These are phyloP conservation scores for Suillus subaureus DNA, from an alignment of 768 basidiomycete species.

Conservation along the genomic window DNA sequence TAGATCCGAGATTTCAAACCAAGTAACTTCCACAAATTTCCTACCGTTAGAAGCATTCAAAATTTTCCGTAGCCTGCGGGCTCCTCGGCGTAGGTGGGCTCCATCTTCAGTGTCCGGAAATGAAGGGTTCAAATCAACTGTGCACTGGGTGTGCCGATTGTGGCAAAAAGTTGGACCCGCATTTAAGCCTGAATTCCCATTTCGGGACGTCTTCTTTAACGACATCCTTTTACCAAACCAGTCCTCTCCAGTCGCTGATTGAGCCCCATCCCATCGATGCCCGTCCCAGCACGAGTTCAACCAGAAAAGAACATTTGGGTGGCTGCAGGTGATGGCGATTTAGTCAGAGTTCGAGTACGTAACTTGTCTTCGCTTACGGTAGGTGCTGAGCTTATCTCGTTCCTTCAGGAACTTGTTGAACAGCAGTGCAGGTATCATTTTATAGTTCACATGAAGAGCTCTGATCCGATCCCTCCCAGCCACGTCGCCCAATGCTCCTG, in stretches of 20 bases:
- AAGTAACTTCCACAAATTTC: neutral
- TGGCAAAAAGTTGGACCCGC: slow-evolving; percentile 17
- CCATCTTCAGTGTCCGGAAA: slow-evolving; percentile 9
- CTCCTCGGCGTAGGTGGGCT: slow-evolving; percentile 1
- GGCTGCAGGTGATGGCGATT: slow-evolving; percentile 88
- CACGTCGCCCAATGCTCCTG: slow-evolving; percentile 71
- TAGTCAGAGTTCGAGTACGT: slow-evolving; percentile 70
- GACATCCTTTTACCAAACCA: slow-evolving; percentile 16
- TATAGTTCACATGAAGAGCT: slow-evolving; percentile 29
- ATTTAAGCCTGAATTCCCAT: slow-evolving; percentile 26
- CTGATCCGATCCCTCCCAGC: slow-evolving; percentile 43
- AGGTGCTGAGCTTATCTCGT: slow-evolving; percentile 8
- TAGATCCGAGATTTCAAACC: slow-evolving; percentile 33
- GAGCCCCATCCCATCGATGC: slow-evolving; percentile 26
- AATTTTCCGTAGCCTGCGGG: slow-evolving; percentile 5
- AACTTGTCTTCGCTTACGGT: slow-evolving; percentile 6
- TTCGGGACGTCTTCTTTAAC: slow-evolving; percentile 20
- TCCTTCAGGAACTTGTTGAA: slow-evolving; percentile 59
- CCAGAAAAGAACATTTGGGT: slow-evolving; percentile 80
- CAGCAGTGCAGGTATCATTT: slow-evolving; percentile 48
- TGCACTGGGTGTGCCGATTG: slow-evolving; percentile 8
- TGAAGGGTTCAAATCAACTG: slow-evolving; percentile 3
- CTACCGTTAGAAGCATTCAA: slow-evolving; percentile 2
- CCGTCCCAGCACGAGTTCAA: slow-evolving; percentile 32
- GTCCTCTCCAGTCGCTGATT: slow-evolving; percentile 21